These are phyloP conservation scores for Tuber melanosporum DNA, from an alignment of 495 filamentous ascomycete genomes.

Conservation along the genomic window DNA sequence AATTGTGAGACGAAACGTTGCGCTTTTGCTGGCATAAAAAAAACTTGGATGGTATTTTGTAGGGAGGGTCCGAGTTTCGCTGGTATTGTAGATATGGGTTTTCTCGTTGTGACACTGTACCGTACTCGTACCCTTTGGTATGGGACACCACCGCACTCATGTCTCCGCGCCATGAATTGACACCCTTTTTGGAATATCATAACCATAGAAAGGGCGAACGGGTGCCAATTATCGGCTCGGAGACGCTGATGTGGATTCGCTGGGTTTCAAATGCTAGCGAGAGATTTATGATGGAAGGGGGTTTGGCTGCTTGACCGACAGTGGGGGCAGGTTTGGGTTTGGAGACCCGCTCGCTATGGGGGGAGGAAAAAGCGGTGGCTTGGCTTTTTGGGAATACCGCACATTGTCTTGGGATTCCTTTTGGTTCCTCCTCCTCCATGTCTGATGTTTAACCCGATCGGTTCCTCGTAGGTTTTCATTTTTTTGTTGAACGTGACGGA, in stretches of 20 bases:
- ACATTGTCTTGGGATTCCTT: background rate
- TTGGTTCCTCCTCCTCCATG: background rate
- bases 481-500: background rate
- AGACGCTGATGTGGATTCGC: background rate
- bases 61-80: too few species aligned
- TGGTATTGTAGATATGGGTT: too few species aligned
- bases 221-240: background rate
- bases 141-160: background rate
- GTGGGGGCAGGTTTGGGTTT: background rate
- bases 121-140: background rate
- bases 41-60: too few species aligned
- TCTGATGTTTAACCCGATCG: background rate
- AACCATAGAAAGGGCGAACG: background rate
- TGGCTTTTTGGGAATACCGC: background rate
- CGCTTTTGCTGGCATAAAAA: too few species aligned
- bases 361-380: constrained; percentile 10
- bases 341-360: constrained; percentile 14
- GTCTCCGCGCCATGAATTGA: background rate
- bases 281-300: constrained; percentile 1
- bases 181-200: background rate
- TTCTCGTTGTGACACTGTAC: too few species aligned
- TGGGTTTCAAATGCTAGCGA: background rate
- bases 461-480: background rate
- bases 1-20: too few species aligned
- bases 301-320: background rate